Evolutionary conservation across 257 asterid genomes (phyloP), one percentile per base, ranked within the genome.

Genomic region (Nicotiana noctiflora): DNA sequence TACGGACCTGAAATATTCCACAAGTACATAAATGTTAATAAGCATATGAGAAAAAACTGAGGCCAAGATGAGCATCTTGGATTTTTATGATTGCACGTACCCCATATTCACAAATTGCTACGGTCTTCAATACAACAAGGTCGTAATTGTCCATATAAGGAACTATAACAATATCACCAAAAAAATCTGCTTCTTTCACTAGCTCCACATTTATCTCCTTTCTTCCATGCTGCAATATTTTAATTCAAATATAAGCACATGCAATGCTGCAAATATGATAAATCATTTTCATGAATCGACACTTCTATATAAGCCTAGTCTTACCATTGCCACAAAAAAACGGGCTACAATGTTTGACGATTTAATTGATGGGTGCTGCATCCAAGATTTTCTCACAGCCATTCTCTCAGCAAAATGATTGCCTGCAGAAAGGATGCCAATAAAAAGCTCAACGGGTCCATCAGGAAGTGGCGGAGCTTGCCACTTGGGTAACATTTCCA

Each of bases 81-180:
- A 12, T 29, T 29, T 34, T 1, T 9, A 9, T 83, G 51, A 27
- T 15, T 40, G 21, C 77, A 84, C 99, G 87, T 83, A 93, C 99
- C 97, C 97, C 99, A 82, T 93, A 95, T 83, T 95, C 99, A 75
- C 97, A 95, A 66, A 95, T 95, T 60, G 99, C 99, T 56, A 92
- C 84, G 21, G 99, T 93, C 88, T 95, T 95, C 82, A 95, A 88
- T 11, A 95, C 97, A 81, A 95, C 99, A 17, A 95, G 97, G 81
- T 95, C 99, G 83, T 93, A 95, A 84, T 95, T 90, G 87, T 95
- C 99, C 97, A 93, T 86, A 88, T 93, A 93, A 76, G 99, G 97
- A 75, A 95, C 99, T 79, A 95, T 83, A 84, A 95, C 94, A 79
- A 93, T 90, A 87, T 95, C 99, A 52, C 99, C 91, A 80, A 95